phyloP scores from a whole-genome alignment of 148 eudicot species.

The Fallopia convolvulus region DNA sequence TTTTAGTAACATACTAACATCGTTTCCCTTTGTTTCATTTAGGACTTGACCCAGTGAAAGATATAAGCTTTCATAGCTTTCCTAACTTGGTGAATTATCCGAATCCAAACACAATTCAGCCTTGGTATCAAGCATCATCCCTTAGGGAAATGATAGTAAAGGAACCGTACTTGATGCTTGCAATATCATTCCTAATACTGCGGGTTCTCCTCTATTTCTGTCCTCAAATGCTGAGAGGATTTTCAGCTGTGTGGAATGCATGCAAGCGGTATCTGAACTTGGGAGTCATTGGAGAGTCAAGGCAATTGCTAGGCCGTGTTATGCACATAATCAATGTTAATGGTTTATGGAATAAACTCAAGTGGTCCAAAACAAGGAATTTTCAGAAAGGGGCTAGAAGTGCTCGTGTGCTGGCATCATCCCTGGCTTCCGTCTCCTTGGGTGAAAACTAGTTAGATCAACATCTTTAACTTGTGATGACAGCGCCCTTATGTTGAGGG shows the following conservation, averaged over 20 bases:
- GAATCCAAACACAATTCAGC: slow-evolving; percentile 5
- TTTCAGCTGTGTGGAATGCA: slow-evolving; percentile 36
- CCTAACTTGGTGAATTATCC: slow-evolving; percentile 7
- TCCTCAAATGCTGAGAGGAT: slow-evolving; percentile 28
- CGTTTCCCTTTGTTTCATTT: background rate
- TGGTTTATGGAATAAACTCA: slow-evolving; percentile 47
- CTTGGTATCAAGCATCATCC: slow-evolving; percentile 23
- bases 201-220: slow-evolving; percentile 27
- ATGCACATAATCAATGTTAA: slow-evolving; percentile 39
- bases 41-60: slow-evolving; percentile 36
- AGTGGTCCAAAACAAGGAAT: slow-evolving; percentile 39
- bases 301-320: slow-evolving; percentile 42
- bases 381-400: slow-evolving; percentile 43
- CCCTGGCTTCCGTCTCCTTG: slow-evolving; percentile 62
- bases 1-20: background rate
- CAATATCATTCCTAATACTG: slow-evolving; percentile 31
- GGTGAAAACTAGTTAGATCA: slow-evolving; percentile 37
- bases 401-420: slow-evolving; percentile 68
- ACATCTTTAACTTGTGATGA: slow-evolving; percentile 13
- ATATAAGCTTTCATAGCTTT: slow-evolving; percentile 12
- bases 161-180: slow-evolving; percentile 48
- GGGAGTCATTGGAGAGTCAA: slow-evolving; percentile 48
- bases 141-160: slow-evolving; percentile 24
- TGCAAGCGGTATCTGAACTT: slow-evolving; percentile 38
- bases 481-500: background rate